These are phyloP conservation scores for Arabidopsis lyrata DNA, from an alignment of 441 rosid species.

Conservation along the genomic window DNA sequence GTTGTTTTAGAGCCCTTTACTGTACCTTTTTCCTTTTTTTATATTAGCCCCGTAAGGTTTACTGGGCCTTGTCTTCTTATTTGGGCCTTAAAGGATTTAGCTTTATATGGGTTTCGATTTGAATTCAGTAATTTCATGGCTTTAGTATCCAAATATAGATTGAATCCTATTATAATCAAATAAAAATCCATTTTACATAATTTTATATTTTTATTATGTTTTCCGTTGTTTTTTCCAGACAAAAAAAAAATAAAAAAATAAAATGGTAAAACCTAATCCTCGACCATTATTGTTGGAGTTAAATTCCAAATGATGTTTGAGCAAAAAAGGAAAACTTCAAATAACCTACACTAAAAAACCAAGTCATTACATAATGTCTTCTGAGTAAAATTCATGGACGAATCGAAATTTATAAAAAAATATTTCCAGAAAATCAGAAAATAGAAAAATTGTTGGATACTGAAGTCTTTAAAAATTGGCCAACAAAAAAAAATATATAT, in stretches of 20 bases:
- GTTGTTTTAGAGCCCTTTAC: background rate
- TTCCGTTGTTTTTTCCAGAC: too few relatives aligned
- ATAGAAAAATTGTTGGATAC: background rate
- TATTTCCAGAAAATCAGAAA: background rate
- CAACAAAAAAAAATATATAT: background rate
- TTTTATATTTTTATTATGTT: background rate
- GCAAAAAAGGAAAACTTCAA: background rate
- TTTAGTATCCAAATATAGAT: background rate
- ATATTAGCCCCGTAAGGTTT: background rate
- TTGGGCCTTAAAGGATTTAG: conserved; percentile 9
- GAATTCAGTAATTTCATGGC: background rate
- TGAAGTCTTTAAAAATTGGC: background rate
- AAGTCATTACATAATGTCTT: background rate
- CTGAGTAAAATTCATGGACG: background rate
- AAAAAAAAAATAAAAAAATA: too few relatives aligned
- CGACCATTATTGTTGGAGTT: background rate
- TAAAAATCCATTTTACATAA: too few relatives aligned
- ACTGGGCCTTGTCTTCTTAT: background rate
- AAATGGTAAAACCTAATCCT: background rate
- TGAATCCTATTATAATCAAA: background rate
- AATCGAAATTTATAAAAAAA: background rate
- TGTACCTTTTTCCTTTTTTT: background rate
- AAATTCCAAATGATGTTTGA: background rate
- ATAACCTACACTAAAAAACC: background rate
- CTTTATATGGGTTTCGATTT: background rate